Percentiles rank a stretch among this genome's conserved stretches.
These are phyloP conservation scores for Rhodotorula sp. DNA, from an alignment of 1,284 basidiomycete species.

Conservation along the genomic window DNA sequence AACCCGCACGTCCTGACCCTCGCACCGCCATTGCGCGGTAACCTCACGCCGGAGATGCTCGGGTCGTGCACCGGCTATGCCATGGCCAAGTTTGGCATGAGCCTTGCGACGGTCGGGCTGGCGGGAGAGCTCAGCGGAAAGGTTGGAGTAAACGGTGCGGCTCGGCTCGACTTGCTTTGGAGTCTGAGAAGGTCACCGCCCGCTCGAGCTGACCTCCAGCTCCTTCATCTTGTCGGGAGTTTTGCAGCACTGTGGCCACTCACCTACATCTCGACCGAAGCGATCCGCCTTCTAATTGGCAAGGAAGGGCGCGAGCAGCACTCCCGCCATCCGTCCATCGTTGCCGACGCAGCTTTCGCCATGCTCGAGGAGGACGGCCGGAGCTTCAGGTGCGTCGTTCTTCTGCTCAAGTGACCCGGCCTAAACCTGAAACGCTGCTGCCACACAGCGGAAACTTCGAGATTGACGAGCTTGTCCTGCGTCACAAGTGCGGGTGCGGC, in stretches of 20 bases:
- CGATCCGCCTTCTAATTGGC: constrained; percentile 36
- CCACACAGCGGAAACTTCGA: constrained; percentile 42
- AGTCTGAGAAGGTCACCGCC: background rate
- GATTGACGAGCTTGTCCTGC: constrained; percentile 49
- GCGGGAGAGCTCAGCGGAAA: constrained; percentile 45
- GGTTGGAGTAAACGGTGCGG: constrained; percentile 46
- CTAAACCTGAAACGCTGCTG: too few relatives aligned
- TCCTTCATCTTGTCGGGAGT: constrained; percentile 8
- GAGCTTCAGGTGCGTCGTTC: constrained; percentile 28
- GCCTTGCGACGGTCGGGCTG: constrained; percentile 45
- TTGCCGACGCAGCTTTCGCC: constrained; percentile 47
- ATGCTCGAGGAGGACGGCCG: constrained; percentile 43
- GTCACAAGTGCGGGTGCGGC: constrained; percentile 36
- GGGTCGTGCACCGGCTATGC: constrained; percentile 44
- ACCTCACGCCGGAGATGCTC: constrained; percentile 32
- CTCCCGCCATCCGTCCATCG: constrained; percentile 45
- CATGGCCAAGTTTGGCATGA: constrained; percentile 49
- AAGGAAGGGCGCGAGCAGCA: constrained; percentile 37
- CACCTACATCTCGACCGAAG: constrained; percentile 31
- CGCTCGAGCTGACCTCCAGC: constrained; percentile 29
- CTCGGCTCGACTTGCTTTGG: constrained; percentile 31
- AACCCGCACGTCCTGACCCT: constrained; percentile 50
- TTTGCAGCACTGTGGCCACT: constrained; percentile 22
- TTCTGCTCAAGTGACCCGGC: too few relatives aligned
- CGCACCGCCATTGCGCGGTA: constrained; percentile 45